Base-by-base conservation (phyloP, 352 stramenopile species). In the Phytophthora nicotianae region DNA sequence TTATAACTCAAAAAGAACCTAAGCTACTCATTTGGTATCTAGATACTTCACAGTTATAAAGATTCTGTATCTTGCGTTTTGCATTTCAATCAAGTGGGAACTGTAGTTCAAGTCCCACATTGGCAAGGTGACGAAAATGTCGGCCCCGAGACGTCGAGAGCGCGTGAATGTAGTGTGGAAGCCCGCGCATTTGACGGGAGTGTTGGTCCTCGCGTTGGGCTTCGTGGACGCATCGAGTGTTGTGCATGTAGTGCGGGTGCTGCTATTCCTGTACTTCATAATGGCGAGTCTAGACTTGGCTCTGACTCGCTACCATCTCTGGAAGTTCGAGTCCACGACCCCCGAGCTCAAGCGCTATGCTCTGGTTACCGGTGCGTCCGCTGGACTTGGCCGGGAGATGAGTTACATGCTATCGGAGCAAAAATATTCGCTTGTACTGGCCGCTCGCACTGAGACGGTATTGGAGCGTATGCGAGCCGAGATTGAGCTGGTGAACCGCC, bases 371-470 rank as follows among this genome's bases (percentile, higher is more conserved):
- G 89, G 89, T 17, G 88, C 89, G 7, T 85, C 83, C 0, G 74
- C 72, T 0, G 89, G 89, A 0, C 71, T 97, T 19, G 89, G 89
- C 1, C 64, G 71, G 13, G 88, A 92, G 59, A 91, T 91, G 65
- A 85, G 86, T 45, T 94, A 87, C 62, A 46, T 85, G 46, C 73
- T 97, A 20, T 85, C 84, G 0, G 82, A 93, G 68, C 75, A 90
- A 62, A 85, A 90, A 47, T 92, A 89, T 70, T 90, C 84, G 49
- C 63, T 97, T 0, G 65, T 97, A 24, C 49, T 96, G 11, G 75
- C 77, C 10, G 86, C 74, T 21, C 75, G 86, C 27, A 71, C 81
- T 1, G 75, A 88, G 56, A 68, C 75, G 21, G 68, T 83, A 8
- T 57, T 97, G 21, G 67, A 91, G 48, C 79, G 79, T 23, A 89